Evolutionary conservation across 1,284 basidiomycete genomes (phyloP), one percentile per base, ranked within the genome.

Genomic region (Gymnopus androsaceus): DNA sequence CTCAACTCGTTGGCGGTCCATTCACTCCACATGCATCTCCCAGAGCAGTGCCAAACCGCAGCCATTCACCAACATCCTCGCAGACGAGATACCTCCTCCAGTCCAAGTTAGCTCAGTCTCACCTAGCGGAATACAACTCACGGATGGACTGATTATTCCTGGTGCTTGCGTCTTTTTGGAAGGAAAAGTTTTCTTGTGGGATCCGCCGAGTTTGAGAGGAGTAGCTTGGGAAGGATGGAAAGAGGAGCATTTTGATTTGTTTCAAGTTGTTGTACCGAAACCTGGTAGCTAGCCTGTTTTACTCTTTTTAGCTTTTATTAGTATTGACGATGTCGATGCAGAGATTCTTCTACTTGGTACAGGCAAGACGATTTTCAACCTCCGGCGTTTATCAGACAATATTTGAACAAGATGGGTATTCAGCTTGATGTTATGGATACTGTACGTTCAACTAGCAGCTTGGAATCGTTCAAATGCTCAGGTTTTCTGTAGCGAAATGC

Each of bases 381-480:
- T 1, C 95, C 95, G 14, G 78, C 81, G 4, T 72, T 72, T 25
- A 70, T 98, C 21, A 78, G 87, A 17, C 76, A 83, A 40, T 84
- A 94, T 69, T 67, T 98, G 44, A 90, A 81, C 59, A 75, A 81
- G 37, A 69, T 94, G 36, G 95, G 95, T 5, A 92, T 98, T 58
- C 93, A 95, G 66, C 73, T 95, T 45, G 96, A 98, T 63, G 80
- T 94, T n/a, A 94, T 96, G 87, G 92, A 95, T 68, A 94, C 94
- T 46, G 95, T 95, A 66, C 58, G 87, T 79, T 7, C 4, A 61
- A 45, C 17, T 41, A 19, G 4, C 21, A 5, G 30, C 38, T 42
- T 48, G 19, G 9, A 33, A 27, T 46, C 33, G 3, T 25, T 30
- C 25, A 30, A 40, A 55, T 17, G 60, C 37, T 54, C n/a, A 33